Conservation (phyloP, 345 rosid genomes). For the Erysimum cheiranthoides region DNA sequence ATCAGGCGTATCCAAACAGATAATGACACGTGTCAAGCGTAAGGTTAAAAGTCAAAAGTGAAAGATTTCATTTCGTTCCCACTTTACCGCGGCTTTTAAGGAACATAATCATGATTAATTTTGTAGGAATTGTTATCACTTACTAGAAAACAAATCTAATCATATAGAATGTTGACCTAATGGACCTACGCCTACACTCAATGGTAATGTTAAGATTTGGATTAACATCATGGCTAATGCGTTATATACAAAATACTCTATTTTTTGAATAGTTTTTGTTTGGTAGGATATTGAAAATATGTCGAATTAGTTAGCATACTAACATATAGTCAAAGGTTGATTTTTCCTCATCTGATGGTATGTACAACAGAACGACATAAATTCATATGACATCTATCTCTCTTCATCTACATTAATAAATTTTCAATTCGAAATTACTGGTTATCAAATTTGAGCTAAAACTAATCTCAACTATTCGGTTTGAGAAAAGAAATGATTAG, state of each 20-base stretch:
- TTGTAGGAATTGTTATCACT: not conserved
- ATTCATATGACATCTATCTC: not conserved
- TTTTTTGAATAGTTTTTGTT: slow-evolving; percentile 16
- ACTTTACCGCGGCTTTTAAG: slow-evolving; percentile 41
- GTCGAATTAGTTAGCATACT: not conserved
- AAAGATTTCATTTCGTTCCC: slow-evolving; percentile 22
- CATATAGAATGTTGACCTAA: slow-evolving; percentile 32
- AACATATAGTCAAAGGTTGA: slow-evolving; percentile 4
- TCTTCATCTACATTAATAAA: not conserved
- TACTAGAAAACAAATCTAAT: slow-evolving; percentile 35
- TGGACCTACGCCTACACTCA: slow-evolving; percentile 36
- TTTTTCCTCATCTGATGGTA: not conserved
- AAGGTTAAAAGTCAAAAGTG: slow-evolving; percentile 20
- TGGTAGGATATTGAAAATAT: slow-evolving; percentile 14
- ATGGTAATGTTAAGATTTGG: slow-evolving; percentile 18
- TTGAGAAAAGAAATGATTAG: no score
- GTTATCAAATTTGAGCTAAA: not conserved
- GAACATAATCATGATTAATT: slow-evolving; percentile 45
- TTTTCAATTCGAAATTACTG: not conserved
- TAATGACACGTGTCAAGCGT: slow-evolving; percentile 7
- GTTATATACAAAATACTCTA: not conserved
- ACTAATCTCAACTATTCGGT: not conserved
- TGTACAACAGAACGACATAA: slow-evolving; percentile 8
- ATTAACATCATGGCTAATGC: slow-evolving; percentile 18
- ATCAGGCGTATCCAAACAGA: not conserved